These are phyloP conservation scores for Hypoxylon rubiginosum DNA, from an alignment of 2,329 filamentous ascomycete species.

Conservation along the genomic window DNA sequence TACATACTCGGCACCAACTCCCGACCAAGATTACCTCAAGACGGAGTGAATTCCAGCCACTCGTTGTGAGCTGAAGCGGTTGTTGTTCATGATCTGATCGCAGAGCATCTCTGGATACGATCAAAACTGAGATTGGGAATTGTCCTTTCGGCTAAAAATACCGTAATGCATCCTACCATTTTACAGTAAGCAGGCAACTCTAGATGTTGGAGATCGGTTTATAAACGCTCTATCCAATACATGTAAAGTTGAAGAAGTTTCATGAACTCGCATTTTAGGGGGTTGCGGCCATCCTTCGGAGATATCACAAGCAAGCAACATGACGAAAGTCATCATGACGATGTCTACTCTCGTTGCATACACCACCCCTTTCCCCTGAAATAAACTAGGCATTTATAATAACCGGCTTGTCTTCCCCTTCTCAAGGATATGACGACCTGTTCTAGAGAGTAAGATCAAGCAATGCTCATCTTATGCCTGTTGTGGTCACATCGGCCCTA, in stretches of 20 bases:
- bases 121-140: neutral
- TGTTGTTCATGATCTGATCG: slow-evolving; percentile 1
- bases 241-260: neutral
- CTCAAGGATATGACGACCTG: neutral
- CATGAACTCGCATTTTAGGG: neutral
- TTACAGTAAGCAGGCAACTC: slow-evolving; percentile 2
- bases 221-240: neutral
- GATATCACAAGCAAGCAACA: neutral
- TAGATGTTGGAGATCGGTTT: neutral
- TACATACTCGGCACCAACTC: slow-evolving; percentile 18
- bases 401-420: neutral
- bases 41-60: neutral
- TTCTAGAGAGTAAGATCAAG: neutral
- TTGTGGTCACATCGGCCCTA: neutral
- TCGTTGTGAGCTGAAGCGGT: neutral
- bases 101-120: neutral
- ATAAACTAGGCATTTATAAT: neutral
- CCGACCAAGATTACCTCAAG: slow-evolving; percentile 8
- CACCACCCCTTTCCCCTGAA: neutral
- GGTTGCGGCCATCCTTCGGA: neutral
- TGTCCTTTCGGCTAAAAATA: neutral
- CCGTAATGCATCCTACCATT: neutral
- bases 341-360: neutral
- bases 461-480: neutral
- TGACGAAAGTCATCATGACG: neutral